Evolutionary conservation across 495 filamentous ascomycete genomes (phyloP).

Genomic region (Tuber magnatum): DNA sequence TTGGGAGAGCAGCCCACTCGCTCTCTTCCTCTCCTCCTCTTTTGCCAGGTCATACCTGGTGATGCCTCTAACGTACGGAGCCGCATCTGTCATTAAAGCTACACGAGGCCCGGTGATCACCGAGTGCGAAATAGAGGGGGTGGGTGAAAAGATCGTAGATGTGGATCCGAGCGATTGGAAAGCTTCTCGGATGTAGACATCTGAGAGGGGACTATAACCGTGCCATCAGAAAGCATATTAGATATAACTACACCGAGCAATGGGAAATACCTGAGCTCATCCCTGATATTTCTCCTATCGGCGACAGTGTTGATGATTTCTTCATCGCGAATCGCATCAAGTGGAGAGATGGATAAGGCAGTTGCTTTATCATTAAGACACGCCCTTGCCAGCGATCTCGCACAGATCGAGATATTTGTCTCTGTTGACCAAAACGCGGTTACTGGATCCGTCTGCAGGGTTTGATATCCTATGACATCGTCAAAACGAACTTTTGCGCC

Average conservation of each 20-base stretch:
- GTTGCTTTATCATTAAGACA: constrained; percentile 28
- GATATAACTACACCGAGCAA: constrained; percentile 7
- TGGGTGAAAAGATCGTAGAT: constrained; percentile 40
- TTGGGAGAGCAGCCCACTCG: constrained; percentile 55
- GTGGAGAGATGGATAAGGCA: constrained; percentile 2
- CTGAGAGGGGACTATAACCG: constrained; percentile 39
- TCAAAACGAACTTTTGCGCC: constrained; percentile 41
- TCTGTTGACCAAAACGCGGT: constrained; percentile 22
- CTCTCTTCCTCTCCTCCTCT: constrained; percentile 56
- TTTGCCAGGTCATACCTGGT: constrained; percentile 65
- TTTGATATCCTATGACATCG: constrained; percentile 34
- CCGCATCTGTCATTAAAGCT: constrained; percentile 65
- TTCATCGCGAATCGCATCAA: constrained; percentile 12
- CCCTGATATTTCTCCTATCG: constrained; percentile 17
- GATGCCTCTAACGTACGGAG: constrained; percentile 76
- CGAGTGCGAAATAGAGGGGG: constrained; percentile 48
- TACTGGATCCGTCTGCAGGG: constrained; percentile 33
- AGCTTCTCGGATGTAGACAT: constrained; percentile 52
- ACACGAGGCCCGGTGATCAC: constrained; percentile 62
- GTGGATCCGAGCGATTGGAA: constrained; percentile 47
- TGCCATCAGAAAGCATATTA: constrained; percentile 10
- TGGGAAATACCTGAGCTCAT: constrained; percentile 15
- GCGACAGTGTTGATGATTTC: constrained; percentile 27
- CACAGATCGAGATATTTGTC: constrained; percentile 37
- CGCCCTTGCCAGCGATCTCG: constrained; percentile 38